Evolutionary conservation across 2,329 filamentous ascomycete genomes (phyloP).

Genomic region (Sporothrix mexicana): DNA sequence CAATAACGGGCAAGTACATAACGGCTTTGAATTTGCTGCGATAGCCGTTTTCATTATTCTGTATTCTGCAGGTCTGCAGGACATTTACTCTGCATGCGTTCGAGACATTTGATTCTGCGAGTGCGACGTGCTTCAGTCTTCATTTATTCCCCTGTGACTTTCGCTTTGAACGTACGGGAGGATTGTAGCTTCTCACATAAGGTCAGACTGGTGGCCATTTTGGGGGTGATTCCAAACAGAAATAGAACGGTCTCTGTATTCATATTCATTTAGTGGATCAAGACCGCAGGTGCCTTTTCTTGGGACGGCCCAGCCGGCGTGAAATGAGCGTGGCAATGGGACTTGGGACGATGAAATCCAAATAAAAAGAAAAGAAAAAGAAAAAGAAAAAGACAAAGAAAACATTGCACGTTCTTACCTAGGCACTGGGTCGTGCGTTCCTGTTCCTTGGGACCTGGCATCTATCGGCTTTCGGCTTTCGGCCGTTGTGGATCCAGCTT

Average conservation of each 20-base stretch:
- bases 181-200: neutral
- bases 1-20: neutral
- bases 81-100: too few species aligned
- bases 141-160: neutral
- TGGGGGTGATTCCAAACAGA: too few species aligned
- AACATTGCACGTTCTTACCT: too few species aligned
- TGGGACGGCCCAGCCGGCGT: too few species aligned
- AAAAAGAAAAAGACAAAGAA: too few species aligned
- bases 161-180: neutral
- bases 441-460: neutral
- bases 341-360: too few species aligned
- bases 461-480: constrained; percentile 11
- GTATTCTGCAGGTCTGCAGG: too few species aligned
- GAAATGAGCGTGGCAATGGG: too few species aligned
- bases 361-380: too few species aligned
- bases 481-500: neutral
- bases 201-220: neutral
- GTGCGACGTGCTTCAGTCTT: neutral
- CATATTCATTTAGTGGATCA: neutral
- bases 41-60: too few species aligned
- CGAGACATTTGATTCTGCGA: too few species aligned
- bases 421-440: neutral
- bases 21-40: neutral
- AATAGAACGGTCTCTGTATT: too few species aligned
- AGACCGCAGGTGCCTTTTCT: neutral